Evolutionary conservation across 495 filamentous ascomycete genomes (phyloP).

Genomic region (Lichina pygmaea): DNA sequence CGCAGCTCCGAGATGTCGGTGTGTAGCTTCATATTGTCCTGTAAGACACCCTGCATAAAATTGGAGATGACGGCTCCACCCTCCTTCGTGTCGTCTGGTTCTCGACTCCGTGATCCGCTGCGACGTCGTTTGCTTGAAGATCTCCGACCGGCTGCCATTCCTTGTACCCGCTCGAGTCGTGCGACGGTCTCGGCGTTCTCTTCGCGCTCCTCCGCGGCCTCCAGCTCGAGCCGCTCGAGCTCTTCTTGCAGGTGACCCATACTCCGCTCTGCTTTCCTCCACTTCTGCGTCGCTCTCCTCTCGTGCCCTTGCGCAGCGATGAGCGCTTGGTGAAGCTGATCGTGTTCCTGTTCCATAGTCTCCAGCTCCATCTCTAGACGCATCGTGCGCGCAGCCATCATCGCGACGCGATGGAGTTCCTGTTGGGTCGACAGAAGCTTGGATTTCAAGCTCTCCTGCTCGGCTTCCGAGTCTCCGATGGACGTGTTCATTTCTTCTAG

Average conservation of each 20-base stretch:
- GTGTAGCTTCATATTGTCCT: constrained; percentile 85
- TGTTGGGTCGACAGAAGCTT: constrained; percentile 48
- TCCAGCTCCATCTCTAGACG: constrained; percentile 53
- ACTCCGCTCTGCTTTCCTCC: constrained; percentile 54
- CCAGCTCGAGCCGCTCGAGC: constrained; percentile 66
- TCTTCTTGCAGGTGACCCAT: constrained; percentile 55
- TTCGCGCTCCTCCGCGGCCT: constrained; percentile 58
- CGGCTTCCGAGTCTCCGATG: constrained; percentile 46
- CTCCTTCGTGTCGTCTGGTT: constrained; percentile 24
- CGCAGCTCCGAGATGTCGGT: constrained; percentile 69
- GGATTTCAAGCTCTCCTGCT: constrained; percentile 40
- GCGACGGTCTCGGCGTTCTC: constrained; percentile 56
- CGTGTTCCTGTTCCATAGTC: constrained; percentile 58
- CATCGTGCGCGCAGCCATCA: constrained; percentile 42
- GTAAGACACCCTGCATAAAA: constrained; percentile 84
- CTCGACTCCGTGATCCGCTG: constrained; percentile 51
- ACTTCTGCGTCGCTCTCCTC: constrained; percentile 47
- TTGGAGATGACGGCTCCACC: constrained; percentile 48
- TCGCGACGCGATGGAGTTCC: constrained; percentile 46
- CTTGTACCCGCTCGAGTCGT: constrained; percentile 50
- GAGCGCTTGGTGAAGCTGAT: constrained; percentile 36
- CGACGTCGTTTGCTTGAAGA: constrained; percentile 39
- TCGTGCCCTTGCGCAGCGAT: constrained; percentile 38
- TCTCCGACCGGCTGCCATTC: constrained; percentile 50
- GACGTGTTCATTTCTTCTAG: constrained; percentile 56